Percentiles rank a stretch among this genome's conserved stretches.
phyloP scores from a whole-genome alignment of 1,284 basidiomycete species.

The Ceratobasidium sp. region DNA sequence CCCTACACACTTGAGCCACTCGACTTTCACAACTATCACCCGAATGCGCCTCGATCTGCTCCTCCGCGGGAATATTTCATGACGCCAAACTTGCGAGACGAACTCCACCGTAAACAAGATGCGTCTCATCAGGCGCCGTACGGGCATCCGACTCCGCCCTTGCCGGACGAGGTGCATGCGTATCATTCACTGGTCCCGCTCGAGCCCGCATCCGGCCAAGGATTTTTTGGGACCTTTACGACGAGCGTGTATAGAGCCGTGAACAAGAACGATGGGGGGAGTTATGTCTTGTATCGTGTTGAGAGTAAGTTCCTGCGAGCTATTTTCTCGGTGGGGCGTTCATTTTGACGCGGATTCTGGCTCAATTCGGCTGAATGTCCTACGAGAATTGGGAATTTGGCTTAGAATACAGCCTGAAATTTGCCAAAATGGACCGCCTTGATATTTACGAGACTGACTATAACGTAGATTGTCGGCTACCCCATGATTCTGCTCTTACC shows the following conservation, averaged over 20 bases:
- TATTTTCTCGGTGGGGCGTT: too few relatives aligned
- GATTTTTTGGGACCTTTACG: slow-evolving; percentile 82
- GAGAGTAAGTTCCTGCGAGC: slow-evolving; percentile 73
- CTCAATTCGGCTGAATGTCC: too few relatives aligned
- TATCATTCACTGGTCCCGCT: slow-evolving; percentile 91
- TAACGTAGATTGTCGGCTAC: slow-evolving; percentile 81
- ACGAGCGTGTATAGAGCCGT: slow-evolving; percentile 87
- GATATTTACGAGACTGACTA: neutral
- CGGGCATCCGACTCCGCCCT: slow-evolving; percentile 62
- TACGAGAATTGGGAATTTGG: too few relatives aligned
- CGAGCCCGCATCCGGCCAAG: slow-evolving; percentile 65
- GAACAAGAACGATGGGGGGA: slow-evolving; percentile 79
- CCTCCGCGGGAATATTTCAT: slow-evolving; percentile 62
- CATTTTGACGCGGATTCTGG: too few relatives aligned
- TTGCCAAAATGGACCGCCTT: too few relatives aligned
- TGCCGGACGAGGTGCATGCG: slow-evolving; percentile 91
- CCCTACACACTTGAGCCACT: slow-evolving; percentile 26
- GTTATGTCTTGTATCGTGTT: slow-evolving; percentile 84
- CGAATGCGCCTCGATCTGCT: slow-evolving; percentile 53
- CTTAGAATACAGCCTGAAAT: too few relatives aligned
- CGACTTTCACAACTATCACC: slow-evolving; percentile 41
- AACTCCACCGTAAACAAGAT: slow-evolving; percentile 85
- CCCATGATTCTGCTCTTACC: slow-evolving; percentile 83
- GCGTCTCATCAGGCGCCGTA: slow-evolving; percentile 62
- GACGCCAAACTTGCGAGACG: slow-evolving; percentile 81